Percentiles rank a stretch among this genome's conserved stretches.
These are phyloP conservation scores for Phytophthora niederhauseri DNA, from an alignment of 352 stramenopile genomes.

Conservation along the genomic window DNA sequence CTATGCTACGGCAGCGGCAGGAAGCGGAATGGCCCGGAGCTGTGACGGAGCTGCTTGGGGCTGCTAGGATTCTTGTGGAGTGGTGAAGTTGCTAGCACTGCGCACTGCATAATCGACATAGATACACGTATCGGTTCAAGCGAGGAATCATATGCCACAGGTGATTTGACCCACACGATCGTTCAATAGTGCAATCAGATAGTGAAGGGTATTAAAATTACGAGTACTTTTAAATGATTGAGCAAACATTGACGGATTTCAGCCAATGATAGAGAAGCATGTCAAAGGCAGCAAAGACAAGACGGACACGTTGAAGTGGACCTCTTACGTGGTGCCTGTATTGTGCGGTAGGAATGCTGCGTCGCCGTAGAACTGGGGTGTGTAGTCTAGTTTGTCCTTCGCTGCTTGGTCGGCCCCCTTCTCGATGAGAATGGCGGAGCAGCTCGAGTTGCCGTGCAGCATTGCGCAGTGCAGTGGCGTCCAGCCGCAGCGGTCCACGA, in stretches of 20 bases:
- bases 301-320: constrained; percentile 10
- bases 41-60: background rate
- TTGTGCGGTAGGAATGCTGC: constrained; percentile 1
- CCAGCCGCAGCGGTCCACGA: constrained; percentile 56
- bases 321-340: background rate
- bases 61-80: constrained; percentile 11
- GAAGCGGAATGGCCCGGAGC: constrained; percentile 10
- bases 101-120: no score
- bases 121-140: no score
- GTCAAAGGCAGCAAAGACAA: background rate
- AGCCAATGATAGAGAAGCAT: background rate
- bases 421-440: constrained; percentile 38
- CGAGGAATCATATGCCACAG: no score
- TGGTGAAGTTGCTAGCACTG: no score
- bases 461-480: constrained; percentile 64
- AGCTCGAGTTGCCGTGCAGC: constrained; percentile 52
- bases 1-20: background rate
- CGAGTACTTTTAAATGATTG: no score
- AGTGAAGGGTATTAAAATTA: no score
- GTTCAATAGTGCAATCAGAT: no score
- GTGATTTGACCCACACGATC: no score
- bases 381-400: constrained; percentile 53
- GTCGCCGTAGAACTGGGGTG: constrained; percentile 26
- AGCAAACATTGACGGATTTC: background rate
- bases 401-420: constrained; percentile 34